These are phyloP conservation scores for Alternaria incomplexa DNA, from an alignment of 2,329 filamentous ascomycete species.

Conservation along the genomic window DNA sequence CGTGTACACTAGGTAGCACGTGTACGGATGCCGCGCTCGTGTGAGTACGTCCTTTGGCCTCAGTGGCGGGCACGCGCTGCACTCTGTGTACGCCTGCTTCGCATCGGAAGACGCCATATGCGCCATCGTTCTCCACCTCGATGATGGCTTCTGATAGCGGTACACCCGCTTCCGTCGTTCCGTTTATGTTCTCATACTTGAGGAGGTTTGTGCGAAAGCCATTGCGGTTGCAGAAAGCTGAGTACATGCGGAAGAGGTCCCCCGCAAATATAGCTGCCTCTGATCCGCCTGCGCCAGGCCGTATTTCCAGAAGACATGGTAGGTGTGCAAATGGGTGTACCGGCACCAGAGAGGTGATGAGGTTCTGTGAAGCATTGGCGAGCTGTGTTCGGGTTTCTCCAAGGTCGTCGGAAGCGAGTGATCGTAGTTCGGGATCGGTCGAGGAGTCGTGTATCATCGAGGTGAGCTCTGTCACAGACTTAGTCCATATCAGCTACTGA, in stretches of 20 bases:
- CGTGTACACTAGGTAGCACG: conserved; percentile 84
- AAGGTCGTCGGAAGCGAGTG: conserved; percentile 72
- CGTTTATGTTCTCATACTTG: conserved; percentile 80
- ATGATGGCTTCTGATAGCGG: conserved; percentile 87
- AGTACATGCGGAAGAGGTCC: conserved; percentile 89
- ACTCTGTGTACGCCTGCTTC: conserved; percentile 96
- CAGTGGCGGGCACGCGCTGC: conserved; percentile 89
- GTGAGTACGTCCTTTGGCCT: conserved; percentile 88
- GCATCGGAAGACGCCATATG: conserved; percentile 81
- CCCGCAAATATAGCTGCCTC: conserved; percentile 92
- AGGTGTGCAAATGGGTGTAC: conserved; percentile 88
- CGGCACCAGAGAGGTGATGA: conserved; percentile 82
- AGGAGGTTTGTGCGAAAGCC: conserved; percentile 72
- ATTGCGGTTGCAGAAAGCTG: conserved; percentile 72
- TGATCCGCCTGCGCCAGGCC: conserved; percentile 88
- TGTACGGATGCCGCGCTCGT: conserved; percentile 92
- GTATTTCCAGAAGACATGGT: conserved; percentile 89
- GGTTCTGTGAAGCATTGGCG: conserved; percentile 65
- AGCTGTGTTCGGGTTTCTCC: conserved; percentile 68
- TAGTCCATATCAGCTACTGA: conserved; percentile 28
- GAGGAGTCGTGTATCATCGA: conserved; percentile 73
- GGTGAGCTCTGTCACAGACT: conserved; percentile 72
- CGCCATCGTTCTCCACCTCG: conserved; percentile 76
- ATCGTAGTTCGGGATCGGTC: conserved; percentile 65
- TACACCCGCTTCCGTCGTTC: conserved; percentile 64